Evolutionary conservation across 2,329 filamentous ascomycete species (phyloP), one percentile per base, ranked within the genome.

Genomic region (Hymenoscyphus linearis): DNA sequence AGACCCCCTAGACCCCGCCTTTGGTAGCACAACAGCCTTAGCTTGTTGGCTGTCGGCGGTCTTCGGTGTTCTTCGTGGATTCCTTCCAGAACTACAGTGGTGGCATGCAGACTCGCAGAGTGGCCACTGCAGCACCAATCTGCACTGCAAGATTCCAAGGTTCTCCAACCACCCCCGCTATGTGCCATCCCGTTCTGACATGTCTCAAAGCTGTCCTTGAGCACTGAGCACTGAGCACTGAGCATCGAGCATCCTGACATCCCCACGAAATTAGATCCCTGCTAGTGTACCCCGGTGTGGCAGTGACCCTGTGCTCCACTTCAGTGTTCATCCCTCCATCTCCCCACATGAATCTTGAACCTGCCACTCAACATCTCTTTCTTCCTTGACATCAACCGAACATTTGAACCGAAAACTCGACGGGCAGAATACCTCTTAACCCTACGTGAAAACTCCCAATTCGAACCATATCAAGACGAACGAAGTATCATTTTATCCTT

Each of bases 221-320:
- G 10, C 31, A n/a, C n/a, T n/a, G n/a, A n/a, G n/a, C n/a, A n/a
- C n/a, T n/a, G n/a, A n/a, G n/a, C n/a, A n/a, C n/a, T n/a, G n/a
- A n/a, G n/a, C n/a, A n/a, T 31, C 31, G 6, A 7, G 40, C 18
- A 16, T 12, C 14, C 22, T 16, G 40, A 47, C 18, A 50, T 57
- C 55, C 55, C 55, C 55, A 57, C 55, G 55, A 57, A 44, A 26
- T 47, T 26, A 25, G 14, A 22, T 2, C 55, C 55, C 55, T 50
- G 55, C 55, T 44, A 57, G 31, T 57, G 55, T 37, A n/a, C 22
- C 36, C 31, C n/a, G 40, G 54, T 36, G n/a, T 35, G 40, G 22
- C 40, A 55, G n/a, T 35, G 40, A 47, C 40, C 40, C 40, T 47
- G 18, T 47, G 40, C 40, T 47, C 40, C 40, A 47, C 40, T 25